Evolutionary conservation across 352 stramenopile species (phyloP).

Genomic region (Phytophthora melonis): DNA sequence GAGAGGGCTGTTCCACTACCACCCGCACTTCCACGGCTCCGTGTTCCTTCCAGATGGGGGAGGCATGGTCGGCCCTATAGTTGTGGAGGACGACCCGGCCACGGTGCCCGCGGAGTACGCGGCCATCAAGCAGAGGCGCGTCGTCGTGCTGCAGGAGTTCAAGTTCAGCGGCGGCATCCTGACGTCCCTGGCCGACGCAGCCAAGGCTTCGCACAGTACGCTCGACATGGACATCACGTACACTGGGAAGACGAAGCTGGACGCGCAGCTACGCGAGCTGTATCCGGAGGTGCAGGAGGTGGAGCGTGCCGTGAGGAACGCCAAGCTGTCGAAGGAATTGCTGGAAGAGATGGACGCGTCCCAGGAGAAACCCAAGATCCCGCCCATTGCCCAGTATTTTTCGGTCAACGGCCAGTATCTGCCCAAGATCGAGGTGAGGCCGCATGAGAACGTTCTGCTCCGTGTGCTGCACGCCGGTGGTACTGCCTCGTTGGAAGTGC

Average conservation of each 20-base stretch:
- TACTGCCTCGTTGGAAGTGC: constrained; percentile 61
- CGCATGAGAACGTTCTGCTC: constrained; percentile 64
- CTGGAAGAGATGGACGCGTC: constrained; percentile 37
- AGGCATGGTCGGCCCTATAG: constrained; percentile 71
- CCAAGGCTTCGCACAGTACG: constrained; percentile 58
- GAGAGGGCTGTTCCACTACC: constrained; percentile 84
- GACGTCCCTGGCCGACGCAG: constrained; percentile 56
- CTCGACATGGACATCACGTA: constrained; percentile 59
- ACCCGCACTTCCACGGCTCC: constrained; percentile 83
- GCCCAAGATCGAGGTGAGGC: constrained; percentile 63
- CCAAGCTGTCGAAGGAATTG: constrained; percentile 41
- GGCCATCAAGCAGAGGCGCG: constrained; percentile 51
- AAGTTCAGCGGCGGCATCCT: constrained; percentile 67
- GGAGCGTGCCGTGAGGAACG: constrained; percentile 35
- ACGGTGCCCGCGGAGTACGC: constrained; percentile 53
- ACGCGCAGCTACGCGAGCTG: constrained; percentile 45
- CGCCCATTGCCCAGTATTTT: constrained; percentile 66
- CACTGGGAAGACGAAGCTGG: constrained; percentile 51
- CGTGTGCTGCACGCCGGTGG: constrained; percentile 72
- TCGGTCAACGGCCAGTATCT: constrained; percentile 78
- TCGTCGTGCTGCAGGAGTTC: constrained; percentile 72
- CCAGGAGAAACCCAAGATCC: constrained; percentile 29
- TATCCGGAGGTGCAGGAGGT: constrained; percentile 56
- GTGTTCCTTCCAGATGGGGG: constrained; percentile 82
- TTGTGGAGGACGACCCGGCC: constrained; percentile 68